Percentiles rank a stretch among this genome's conserved stretches.
These are phyloP conservation scores for Silene uniflora DNA, from an alignment of 148 eudicot genomes.

Conservation along the genomic window DNA sequence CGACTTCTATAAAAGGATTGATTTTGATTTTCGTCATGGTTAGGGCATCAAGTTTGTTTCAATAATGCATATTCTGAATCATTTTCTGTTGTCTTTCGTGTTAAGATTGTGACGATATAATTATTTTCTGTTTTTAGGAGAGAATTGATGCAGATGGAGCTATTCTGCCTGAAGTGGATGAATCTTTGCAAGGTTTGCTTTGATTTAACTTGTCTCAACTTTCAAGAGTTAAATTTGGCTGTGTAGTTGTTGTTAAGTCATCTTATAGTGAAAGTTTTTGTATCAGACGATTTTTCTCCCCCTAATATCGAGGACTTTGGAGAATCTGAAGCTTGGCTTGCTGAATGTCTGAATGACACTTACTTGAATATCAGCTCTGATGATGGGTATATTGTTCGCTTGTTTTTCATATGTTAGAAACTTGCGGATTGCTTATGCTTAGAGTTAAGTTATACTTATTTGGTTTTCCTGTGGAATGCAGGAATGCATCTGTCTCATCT, in stretches of 20 bases:
- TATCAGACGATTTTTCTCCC: constrained; percentile 47
- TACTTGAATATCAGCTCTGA: constrained; percentile 60
- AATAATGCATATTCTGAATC: not conserved
- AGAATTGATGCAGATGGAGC: constrained; percentile 48
- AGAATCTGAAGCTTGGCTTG: constrained; percentile 80
- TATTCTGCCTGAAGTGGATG: constrained; percentile 55
- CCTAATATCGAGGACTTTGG: constrained; percentile 53
- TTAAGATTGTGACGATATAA: not conserved
- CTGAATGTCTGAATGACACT: constrained; percentile 71
- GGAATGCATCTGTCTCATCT: constrained; percentile 38
- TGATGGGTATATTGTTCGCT: constrained; percentile 43
- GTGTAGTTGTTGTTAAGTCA: not conserved
- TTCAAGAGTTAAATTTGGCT: not conserved
- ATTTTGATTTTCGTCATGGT: too few relatives aligned
- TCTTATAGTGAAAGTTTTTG: constrained; percentile 13
- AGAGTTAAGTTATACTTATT: not conserved
- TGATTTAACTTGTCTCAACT: not conserved
- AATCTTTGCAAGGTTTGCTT: constrained; percentile 62
- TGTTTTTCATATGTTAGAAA: not conserved
- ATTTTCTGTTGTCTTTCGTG: not conserved
- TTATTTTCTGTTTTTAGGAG: constrained; percentile 41
- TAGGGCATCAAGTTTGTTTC: too few relatives aligned
- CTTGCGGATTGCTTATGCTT: not conserved
- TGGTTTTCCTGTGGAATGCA: constrained; percentile 23
- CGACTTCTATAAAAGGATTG: not conserved